Conservation (phyloP, 768 basidiomycete genomes). For the Boletus coccyginus region DNA sequence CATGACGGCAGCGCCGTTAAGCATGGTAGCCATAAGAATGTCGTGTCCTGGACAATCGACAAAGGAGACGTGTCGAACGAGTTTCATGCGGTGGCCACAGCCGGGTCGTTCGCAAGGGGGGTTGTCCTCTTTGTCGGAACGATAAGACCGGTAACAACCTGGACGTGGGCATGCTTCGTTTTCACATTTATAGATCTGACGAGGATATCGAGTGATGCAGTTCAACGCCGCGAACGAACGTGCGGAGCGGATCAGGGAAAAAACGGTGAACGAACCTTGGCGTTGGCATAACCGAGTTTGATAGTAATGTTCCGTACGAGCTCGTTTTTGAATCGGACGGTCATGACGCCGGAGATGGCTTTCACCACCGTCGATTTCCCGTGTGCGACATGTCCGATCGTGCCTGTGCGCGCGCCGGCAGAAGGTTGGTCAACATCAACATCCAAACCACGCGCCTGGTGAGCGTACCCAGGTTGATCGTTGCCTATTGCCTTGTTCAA, state of each 20-base stretch:
- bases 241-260: no score
- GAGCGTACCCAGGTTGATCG: slow-evolving; percentile 80
- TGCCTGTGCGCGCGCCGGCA: slow-evolving; percentile 51
- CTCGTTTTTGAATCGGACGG: slow-evolving; percentile 99
- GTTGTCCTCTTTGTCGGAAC: slow-evolving; percentile 89
- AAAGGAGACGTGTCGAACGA: slow-evolving; percentile 96
- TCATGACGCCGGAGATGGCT: slow-evolving; percentile 98
- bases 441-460: not conserved
- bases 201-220: slow-evolving; percentile 5
- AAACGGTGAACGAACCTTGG: slow-evolving; percentile 68
- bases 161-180: slow-evolving; percentile 91
- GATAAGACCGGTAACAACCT: slow-evolving; percentile 91
- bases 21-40: slow-evolving; percentile 99
- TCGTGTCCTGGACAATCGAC: slow-evolving; percentile 98
- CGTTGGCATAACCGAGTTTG: slow-evolving; percentile 98
- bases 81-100: slow-evolving; percentile 86
- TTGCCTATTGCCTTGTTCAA: slow-evolving; percentile 55
- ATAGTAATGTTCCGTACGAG: slow-evolving; percentile 99
- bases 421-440: slow-evolving; percentile 3
- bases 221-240: not conserved
- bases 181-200: slow-evolving; percentile 96
- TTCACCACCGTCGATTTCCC: slow-evolving; percentile 97
- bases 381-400: slow-evolving; percentile 98
- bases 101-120: slow-evolving; percentile 93
- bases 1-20: slow-evolving; percentile 99